phyloP scores from a whole-genome alignment of 2,329 filamentous ascomycete genomes.

The Pyrenophora tritici-repentis region DNA sequence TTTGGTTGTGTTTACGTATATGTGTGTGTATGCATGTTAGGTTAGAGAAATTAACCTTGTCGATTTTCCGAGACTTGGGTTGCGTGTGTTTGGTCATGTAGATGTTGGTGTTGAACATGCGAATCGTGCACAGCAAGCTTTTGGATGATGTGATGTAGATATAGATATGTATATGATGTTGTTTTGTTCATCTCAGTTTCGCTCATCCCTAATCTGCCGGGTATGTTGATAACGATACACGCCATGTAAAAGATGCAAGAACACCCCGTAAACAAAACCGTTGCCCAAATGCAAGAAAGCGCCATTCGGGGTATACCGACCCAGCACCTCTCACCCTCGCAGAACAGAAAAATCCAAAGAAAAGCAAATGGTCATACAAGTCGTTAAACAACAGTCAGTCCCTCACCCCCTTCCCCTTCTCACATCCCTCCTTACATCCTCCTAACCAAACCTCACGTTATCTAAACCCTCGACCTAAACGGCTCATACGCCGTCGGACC shows the following conservation, averaged over 20 bases:
- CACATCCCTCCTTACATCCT: too few species aligned
- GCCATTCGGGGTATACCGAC: neutral
- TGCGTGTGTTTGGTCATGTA: too few species aligned
- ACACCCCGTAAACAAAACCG: neutral
- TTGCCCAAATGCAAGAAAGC: neutral
- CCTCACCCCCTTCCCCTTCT: neutral
- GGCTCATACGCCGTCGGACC: constrained; percentile 50
- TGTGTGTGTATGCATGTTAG: neutral
- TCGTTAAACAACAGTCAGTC: constrained; percentile 14
- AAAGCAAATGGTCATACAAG: constrained; percentile 14
- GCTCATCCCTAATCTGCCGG: too few species aligned
- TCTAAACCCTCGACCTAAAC: constrained; percentile 42
- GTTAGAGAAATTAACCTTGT: too few species aligned
- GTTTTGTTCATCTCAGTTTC: too few species aligned
- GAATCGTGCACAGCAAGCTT: too few species aligned
- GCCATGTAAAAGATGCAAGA: too few species aligned
- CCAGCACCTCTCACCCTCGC: neutral
- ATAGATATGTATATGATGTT: too few species aligned
- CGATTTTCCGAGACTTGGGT: too few species aligned
- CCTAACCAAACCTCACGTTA: neutral
- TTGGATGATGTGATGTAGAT: too few species aligned
- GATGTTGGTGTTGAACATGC: too few species aligned
- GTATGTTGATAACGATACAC: too few species aligned
- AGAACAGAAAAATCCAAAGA: neutral
- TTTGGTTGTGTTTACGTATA: neutral